These are phyloP conservation scores for Tinospora cordifolia DNA, from an alignment of 164 flowering plant genomes.

Conservation along the genomic window DNA sequence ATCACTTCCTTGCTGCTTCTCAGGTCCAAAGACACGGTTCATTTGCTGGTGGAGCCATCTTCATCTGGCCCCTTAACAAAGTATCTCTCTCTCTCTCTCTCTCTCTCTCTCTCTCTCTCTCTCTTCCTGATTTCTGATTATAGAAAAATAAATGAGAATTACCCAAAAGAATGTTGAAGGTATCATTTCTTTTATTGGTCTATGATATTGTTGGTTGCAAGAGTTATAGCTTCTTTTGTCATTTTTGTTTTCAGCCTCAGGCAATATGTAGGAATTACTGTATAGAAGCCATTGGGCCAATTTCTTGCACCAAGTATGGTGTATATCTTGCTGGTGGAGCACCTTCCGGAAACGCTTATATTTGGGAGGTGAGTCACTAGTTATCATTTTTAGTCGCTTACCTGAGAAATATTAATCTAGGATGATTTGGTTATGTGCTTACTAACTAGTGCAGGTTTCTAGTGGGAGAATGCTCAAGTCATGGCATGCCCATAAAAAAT, in stretches of 20 bases:
- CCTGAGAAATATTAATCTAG: background rate
- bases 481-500: conserved; percentile 43
- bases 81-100: conserved; percentile 13
- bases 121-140: background rate
- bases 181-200: background rate
- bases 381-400: background rate
- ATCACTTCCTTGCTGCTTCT: conserved; percentile 49
- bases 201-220: background rate
- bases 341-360: conserved; percentile 44
- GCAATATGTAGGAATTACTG: conserved; percentile 36
- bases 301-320: conserved; percentile 41
- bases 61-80: conserved; percentile 47
- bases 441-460: conserved; percentile 26
- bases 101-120: background rate
- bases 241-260: conserved; percentile 31
- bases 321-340: conserved; percentile 49
- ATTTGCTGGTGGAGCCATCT: conserved; percentile 42
- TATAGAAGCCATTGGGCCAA: conserved; percentile 48
- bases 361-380: conserved; percentile 42
- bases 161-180: background rate
- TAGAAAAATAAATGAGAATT: background rate
- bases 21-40: conserved; percentile 43
- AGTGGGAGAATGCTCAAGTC: conserved; percentile 43
- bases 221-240: background rate
- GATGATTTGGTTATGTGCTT: background rate